phyloP scores from a whole-genome alignment of 371 early-diverging fungal genomes.

The Funneliformis caledonium region DNA sequence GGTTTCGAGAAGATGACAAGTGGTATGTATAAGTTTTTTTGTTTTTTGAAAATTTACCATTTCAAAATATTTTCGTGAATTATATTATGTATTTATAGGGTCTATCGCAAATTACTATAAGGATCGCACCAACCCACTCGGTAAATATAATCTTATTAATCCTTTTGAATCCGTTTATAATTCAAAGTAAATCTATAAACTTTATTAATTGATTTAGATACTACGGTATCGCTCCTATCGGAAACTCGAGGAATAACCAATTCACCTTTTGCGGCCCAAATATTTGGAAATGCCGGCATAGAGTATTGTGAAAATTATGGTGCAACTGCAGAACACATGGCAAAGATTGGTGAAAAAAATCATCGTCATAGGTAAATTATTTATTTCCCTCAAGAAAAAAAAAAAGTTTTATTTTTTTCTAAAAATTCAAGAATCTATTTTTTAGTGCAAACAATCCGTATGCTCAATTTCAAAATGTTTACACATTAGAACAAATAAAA shows the following conservation, averaged over 20 bases:
- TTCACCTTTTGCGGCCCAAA: conserved; percentile 73
- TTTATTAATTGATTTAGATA: conserved; percentile 48
- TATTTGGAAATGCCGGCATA: conserved; percentile 80
- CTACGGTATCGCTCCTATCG: conserved; percentile 58
- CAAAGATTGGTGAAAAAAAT: conserved; percentile 79
- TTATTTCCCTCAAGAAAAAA: neutral
- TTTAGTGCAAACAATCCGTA: conserved; percentile 74
- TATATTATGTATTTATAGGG: conserved; percentile 42
- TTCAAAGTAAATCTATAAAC: neutral
- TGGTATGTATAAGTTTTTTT: conserved; percentile 40
- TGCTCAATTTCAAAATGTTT: conserved; percentile 76
- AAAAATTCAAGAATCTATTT: neutral
- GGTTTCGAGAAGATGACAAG: conserved; percentile 82
- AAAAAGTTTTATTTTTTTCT: neutral
- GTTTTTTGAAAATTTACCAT: neutral
- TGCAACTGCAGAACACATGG: conserved; percentile 61
- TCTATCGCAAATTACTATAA: conserved; percentile 61
- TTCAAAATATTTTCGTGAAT: neutral
- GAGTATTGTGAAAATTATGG: conserved; percentile 73
- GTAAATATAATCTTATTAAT: conserved; percentile 41
- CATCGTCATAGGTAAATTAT: conserved; percentile 64
- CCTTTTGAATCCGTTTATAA: neutral
- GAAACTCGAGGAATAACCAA: conserved; percentile 64
- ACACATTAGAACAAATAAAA: conserved; percentile 69
- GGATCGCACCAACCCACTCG: conserved; percentile 73